Evolutionary conservation across 768 basidiomycete species (phyloP), one percentile per base, ranked within the genome.

Genomic region (Tubosaeta brunneosetosa): DNA sequence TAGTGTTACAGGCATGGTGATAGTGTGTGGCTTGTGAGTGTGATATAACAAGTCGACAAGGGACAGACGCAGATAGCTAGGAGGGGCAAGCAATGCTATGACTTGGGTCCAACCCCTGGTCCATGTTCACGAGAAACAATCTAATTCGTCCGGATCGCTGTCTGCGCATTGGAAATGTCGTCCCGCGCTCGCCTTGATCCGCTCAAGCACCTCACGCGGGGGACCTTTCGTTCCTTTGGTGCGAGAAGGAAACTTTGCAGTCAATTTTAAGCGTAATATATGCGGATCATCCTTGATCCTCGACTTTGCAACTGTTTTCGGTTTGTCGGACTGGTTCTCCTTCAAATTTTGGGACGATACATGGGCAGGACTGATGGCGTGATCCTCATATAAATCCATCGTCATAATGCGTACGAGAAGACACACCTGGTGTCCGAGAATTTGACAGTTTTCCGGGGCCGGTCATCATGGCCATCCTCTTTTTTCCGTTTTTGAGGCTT

Each of bases 101-200:
- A 46, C 32, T 33, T 19, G 41, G 8, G 33, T 29, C 14, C 9
- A 17, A 12, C 14, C 33, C 11, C 22, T 11, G n/a, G 12, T 14
- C 25, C 36, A 34, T 31, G 19, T 14, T 77, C 62, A 76, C 31
- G 74, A 71, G 33, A 78, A 64, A 55, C 76, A 78, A 54, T 78
- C 76, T 43, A 78, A 66, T 27, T 75, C 75, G 51, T 78, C 77
- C 7, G 74, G 71, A 48, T 75, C 77, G 51, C 70, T 68, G 29
- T 70, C 61, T 7, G 51, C 50, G 32, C 53, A 46, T n/a, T 45
- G 51, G 11, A 55, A 37, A 47, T 60, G 47, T 33, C 60, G 59
- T 12, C 50, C 58, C 1, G 61, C 61, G 27, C 71, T 66, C 13
- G 71, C 66, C 46, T 63, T 69, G 29, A 76, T 66, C 46, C 73